phyloP scores from a whole-genome alignment of 2,329 filamentous ascomycete genomes.

The Arthrocladium fulminans region DNA sequence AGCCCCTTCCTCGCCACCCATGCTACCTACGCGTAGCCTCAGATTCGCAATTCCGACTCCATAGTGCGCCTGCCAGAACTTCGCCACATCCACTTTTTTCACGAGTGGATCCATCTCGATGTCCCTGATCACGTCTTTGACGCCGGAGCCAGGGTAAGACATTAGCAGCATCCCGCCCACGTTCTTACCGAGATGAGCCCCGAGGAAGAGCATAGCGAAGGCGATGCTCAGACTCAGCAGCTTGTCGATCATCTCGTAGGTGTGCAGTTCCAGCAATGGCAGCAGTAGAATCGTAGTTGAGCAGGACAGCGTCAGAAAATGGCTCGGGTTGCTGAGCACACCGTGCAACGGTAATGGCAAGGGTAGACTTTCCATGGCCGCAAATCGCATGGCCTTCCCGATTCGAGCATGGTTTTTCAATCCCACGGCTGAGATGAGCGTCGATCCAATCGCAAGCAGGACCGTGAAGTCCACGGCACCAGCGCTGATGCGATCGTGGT shows the following conservation, averaged over 20 bases:
- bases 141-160: conserved; percentile 60
- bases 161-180: conserved; percentile 93
- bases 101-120: conserved; percentile 74
- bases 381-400: conserved; percentile 79
- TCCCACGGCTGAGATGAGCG: conserved; percentile 74
- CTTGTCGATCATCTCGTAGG: conserved; percentile 76
- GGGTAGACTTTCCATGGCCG: conserved; percentile 57
- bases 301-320: conserved; percentile 86
- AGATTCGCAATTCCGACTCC: conserved; percentile 92
- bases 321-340: conserved; percentile 87
- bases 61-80: conserved; percentile 98
- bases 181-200: conserved; percentile 70
- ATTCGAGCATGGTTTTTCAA: conserved; percentile 88
- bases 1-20: conserved; percentile 57
- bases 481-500: conserved; percentile 61
- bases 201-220: conserved; percentile 78
- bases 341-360: conserved; percentile 63
- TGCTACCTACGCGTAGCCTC: conserved; percentile 56
- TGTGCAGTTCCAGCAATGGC: conserved; percentile 69
- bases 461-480: conserved; percentile 76
- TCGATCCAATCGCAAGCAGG: conserved; percentile 71
- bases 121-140: conserved; percentile 69
- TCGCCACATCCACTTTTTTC: conserved; percentile 71
- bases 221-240: conserved; percentile 74
- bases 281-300: conserved; percentile 71